Conservation (phyloP, 106 monocot genomes). For the Apostasia shenzhenica region DNA sequence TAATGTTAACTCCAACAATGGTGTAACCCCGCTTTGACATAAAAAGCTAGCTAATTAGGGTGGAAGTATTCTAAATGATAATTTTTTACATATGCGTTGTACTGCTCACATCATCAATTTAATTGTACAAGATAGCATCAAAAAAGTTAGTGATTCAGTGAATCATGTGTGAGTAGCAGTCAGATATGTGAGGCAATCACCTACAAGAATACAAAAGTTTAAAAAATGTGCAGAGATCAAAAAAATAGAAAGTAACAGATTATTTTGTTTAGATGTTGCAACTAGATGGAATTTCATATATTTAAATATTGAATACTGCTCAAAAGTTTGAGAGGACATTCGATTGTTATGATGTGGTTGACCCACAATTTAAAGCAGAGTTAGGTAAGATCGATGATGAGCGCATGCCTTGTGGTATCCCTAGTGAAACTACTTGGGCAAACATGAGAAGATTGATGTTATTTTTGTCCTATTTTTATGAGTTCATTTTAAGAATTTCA, state of each 20-base stretch:
- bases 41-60: not conserved
- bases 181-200: not conserved
- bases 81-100: not conserved
- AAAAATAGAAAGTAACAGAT: not conserved
- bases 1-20: not conserved
- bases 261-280: not conserved
- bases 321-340: not conserved
- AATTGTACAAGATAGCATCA: not conserved
- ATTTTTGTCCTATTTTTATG: too few species aligned
- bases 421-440: not conserved
- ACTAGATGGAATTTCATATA: conserved; percentile 1
- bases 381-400: not conserved
- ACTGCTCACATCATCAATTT: not conserved
- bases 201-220: not conserved
- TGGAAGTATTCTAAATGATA: not conserved
- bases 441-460: too few species aligned
- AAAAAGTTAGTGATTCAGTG: not conserved
- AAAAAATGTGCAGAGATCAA: not conserved
- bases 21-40: not conserved
- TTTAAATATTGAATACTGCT: not conserved
- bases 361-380: not conserved
- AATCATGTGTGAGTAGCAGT: not conserved
- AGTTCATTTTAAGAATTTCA: not conserved
- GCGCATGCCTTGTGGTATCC: not conserved
- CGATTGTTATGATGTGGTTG: not conserved